Evolutionary conservation across 2,329 filamentous ascomycete genomes (phyloP).

Genomic region (Paraconiothyrium brasiliense): DNA sequence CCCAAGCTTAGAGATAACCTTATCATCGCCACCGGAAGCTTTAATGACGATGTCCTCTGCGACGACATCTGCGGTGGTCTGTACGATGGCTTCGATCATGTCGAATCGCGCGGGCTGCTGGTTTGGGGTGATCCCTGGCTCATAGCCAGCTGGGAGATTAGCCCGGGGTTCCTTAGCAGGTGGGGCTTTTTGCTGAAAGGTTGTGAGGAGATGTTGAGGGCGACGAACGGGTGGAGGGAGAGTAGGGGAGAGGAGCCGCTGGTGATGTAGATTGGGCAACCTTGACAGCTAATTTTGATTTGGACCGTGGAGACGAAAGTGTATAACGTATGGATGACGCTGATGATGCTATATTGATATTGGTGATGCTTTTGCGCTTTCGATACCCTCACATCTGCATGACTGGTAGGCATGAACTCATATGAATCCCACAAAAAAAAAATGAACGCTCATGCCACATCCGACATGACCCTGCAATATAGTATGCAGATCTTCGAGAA

Average conservation of each 20-base stretch:
- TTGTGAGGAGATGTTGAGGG: constrained; percentile 50
- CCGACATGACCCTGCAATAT: background rate
- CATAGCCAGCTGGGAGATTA: constrained; percentile 55
- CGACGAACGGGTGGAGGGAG: constrained; percentile 55
- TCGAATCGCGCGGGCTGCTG: constrained; percentile 32
- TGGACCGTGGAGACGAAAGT: too few species aligned
- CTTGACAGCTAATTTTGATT: too few species aligned
- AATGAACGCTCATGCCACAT: background rate
- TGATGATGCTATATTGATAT: too few species aligned
- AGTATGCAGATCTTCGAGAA: background rate
- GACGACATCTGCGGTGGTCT: constrained; percentile 25
- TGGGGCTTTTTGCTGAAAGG: constrained; percentile 54
- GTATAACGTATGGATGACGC: too few species aligned
- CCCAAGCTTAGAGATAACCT: constrained; percentile 21
- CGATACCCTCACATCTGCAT: too few species aligned
- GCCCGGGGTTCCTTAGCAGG: constrained; percentile 49
- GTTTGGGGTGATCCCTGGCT: constrained; percentile 55
- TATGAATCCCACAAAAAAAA: background rate
- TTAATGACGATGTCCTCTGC: constrained; percentile 24
- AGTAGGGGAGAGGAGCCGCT: constrained; percentile 39
- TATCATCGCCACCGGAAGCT: constrained; percentile 13
- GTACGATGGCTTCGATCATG: constrained; percentile 26
- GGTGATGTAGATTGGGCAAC: background rate
- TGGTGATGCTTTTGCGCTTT: too few species aligned
- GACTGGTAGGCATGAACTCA: too few species aligned